A percentile compares a stretch with the other conserved stretches of the same genome.
Evolutionary conservation across 805 yeast species (phyloP).

Genomic region (Candida multigemmis): DNA sequence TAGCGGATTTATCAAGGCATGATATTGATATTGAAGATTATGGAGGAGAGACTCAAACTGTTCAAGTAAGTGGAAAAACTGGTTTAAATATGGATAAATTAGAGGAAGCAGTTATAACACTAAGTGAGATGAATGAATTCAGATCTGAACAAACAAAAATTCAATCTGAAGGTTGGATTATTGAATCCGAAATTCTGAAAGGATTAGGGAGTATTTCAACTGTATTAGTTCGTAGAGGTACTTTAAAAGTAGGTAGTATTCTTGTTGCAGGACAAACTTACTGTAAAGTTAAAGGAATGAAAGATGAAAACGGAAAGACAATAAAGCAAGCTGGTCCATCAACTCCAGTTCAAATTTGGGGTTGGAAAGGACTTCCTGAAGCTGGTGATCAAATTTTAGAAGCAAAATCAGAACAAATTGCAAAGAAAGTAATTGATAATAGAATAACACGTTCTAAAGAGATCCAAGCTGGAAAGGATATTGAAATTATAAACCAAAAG

Average conservation of each 20-base stretch:
- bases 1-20: constrained; percentile 64
- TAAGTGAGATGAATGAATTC: constrained; percentile 77
- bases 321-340: constrained; percentile 72
- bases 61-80: constrained; percentile 80
- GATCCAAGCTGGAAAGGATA: constrained; percentile 50
- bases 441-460: constrained; percentile 46
- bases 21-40: constrained; percentile 84
- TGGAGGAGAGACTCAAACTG: constrained; percentile 92
- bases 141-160: constrained; percentile 46
- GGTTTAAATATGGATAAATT: constrained; percentile 85
- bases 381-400: constrained; percentile 83
- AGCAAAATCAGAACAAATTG: constrained; percentile 64
- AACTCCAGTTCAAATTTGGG: constrained; percentile 82
- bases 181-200: constrained; percentile 75
- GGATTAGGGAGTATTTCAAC: constrained; percentile 86
- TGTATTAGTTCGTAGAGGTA: constrained; percentile 72
- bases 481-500: constrained; percentile 62
- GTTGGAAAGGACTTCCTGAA: constrained; percentile 90
- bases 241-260: constrained; percentile 58
- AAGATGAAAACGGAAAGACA: constrained; percentile 60
- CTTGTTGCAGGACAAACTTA: constrained; percentile 81
- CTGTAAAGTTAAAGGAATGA: constrained; percentile 75
- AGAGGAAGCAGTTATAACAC: constrained; percentile 80
- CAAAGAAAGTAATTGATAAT: constrained; percentile 66
- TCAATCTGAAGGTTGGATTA: constrained; percentile 76